A percentile compares a stretch with the other conserved stretches of the same genome.
phyloP scores from a whole-genome alignment of 768 basidiomycete species.

The Lactifluus pinguis region DNA sequence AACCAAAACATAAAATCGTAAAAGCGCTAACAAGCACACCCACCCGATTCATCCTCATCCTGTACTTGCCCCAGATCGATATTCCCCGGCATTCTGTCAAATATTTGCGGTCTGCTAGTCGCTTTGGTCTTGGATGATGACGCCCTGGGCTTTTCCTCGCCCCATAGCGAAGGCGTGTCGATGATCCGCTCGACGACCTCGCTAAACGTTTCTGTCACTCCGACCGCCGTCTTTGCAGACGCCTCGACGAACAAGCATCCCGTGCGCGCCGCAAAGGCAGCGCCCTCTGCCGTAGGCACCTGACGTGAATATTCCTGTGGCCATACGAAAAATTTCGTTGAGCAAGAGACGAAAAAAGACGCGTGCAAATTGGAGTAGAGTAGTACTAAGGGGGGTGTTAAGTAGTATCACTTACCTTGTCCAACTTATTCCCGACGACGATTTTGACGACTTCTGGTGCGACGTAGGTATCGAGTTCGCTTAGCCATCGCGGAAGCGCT shows the following conservation, averaged over 20 bases:
- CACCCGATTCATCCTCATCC: conserved; percentile 21
- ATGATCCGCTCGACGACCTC: conserved; percentile 77
- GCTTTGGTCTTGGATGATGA: conserved; percentile 14
- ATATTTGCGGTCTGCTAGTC: conserved; percentile 1
- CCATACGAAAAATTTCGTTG: not conserved
- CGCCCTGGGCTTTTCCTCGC: conserved; percentile 24
- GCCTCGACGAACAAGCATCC: conserved; percentile 84
- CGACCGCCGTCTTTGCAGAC: conserved; percentile 83
- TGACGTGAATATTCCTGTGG: conserved; percentile 81
- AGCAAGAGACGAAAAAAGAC: no score
- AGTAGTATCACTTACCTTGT: conserved; percentile 56
- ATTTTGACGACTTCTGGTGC: conserved; percentile 83
- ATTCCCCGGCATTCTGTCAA: conserved; percentile 34
- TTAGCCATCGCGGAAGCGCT: conserved; percentile 86
- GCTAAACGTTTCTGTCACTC: conserved; percentile 67
- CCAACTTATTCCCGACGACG: conserved; percentile 89
- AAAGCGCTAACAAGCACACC: conserved; percentile 28
- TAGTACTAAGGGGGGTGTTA: no score
- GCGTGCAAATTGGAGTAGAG: no score
- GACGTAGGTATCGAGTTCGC: conserved; percentile 91
- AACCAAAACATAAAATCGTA: no score
- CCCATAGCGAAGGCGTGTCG: conserved; percentile 79
- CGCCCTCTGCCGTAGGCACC: conserved; percentile 70
- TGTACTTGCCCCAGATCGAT: conserved; percentile 28
- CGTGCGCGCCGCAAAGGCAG: conserved; percentile 74